These are phyloP conservation scores for Phytophthora pini DNA, from an alignment of 352 stramenopile species.

Conservation along the genomic window DNA sequence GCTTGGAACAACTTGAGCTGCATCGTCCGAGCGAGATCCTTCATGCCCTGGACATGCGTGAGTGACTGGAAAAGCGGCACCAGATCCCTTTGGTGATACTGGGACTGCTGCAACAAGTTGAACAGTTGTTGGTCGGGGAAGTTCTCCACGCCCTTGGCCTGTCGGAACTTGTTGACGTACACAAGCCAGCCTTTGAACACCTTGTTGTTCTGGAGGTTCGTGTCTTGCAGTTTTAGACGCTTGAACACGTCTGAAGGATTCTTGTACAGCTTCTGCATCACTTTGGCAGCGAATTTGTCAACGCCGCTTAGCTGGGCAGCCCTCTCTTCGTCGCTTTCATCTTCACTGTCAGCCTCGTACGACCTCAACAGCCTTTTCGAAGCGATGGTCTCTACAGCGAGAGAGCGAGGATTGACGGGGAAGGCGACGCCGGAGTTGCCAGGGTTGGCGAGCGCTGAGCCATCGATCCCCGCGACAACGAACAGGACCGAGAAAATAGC, in stretches of 20 bases:
- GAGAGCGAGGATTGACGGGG: neutral
- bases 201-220: neutral
- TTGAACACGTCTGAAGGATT: slow-evolving; percentile 1
- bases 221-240: neutral
- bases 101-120: neutral
- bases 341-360: neutral
- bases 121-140: neutral
- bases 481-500: neutral
- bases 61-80: slow-evolving; percentile 1
- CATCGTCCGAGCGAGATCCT: slow-evolving; percentile 1
- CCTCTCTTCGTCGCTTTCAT: slow-evolving; percentile 1
- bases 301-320: neutral
- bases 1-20: neutral
- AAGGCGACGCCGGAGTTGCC: neutral
- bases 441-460: neutral
- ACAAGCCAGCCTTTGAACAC: slow-evolving; percentile 1
- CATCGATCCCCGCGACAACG: neutral
- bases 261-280: slow-evolving; percentile 1
- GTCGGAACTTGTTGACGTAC: slow-evolving; percentile 6
- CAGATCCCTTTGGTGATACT: neutral
- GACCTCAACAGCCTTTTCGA: neutral
- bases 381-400: neutral
- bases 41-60: neutral
- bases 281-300: neutral
- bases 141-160: neutral